phyloP scores from a whole-genome alignment of 163 green algal species.

The Scenedesmus sp. region DNA sequence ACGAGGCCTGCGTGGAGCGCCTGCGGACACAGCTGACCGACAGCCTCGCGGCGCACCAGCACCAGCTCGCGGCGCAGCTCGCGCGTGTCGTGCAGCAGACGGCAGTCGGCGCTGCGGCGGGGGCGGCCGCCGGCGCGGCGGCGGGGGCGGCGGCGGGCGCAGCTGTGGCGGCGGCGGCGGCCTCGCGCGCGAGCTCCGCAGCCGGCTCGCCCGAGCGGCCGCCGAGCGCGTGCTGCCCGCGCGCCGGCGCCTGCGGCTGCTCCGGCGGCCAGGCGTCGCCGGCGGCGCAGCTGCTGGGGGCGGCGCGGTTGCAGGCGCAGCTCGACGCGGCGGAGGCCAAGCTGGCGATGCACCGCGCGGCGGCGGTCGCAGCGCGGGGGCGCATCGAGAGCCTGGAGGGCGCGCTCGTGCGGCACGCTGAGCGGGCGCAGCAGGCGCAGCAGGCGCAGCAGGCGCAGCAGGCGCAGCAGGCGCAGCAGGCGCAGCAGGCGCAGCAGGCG shows the following conservation, averaged over 20 bases:
- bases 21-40: constrained; percentile 24
- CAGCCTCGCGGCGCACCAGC: constrained; percentile 24
- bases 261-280: neutral
- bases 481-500: neutral
- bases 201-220: neutral
- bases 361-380: constrained; percentile 6
- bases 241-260: neutral
- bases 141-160: neutral
- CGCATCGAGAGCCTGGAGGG: too few relatives aligned
- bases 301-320: constrained; percentile 8
- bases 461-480: neutral
- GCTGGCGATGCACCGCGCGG: constrained; percentile 29
- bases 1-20: constrained; percentile 6
- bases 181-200: neutral
- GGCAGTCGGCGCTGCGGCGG: constrained; percentile 8
- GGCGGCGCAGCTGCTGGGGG: neutral
- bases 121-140: neutral
- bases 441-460: neutral
- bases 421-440: neutral
- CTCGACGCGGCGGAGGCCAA: constrained; percentile 13
- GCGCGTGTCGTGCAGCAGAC: constrained; percentile 1
- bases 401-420: too few relatives aligned
- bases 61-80: constrained; percentile 17
- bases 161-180: neutral
- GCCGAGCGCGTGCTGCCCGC: neutral